Conservation (phyloP, 495 filamentous ascomycete genomes). For the Penicillium robsamsonii region DNA sequence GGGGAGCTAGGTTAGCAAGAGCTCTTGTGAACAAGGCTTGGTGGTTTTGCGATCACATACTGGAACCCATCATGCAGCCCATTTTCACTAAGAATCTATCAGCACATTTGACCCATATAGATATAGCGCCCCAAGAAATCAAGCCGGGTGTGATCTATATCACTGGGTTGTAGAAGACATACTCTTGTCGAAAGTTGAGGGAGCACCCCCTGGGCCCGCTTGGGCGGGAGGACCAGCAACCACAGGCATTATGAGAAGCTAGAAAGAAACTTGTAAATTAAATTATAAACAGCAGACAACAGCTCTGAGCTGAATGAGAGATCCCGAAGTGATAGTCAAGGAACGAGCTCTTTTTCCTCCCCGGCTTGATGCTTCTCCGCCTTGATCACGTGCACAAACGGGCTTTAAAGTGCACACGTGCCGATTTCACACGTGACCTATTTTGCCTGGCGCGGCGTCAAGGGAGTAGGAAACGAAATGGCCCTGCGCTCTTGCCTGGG, state of each 20-base stretch:
- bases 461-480: conserved; percentile 24
- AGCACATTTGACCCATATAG: conserved; percentile 5
- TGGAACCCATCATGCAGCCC: conserved; percentile 96
- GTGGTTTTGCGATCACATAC: conserved; percentile 53
- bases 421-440: conserved; percentile 17
- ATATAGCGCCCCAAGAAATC: background rate
- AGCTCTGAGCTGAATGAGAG: conserved; percentile 6
- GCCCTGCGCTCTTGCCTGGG: conserved; percentile 23
- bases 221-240: conserved; percentile 55
- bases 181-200: conserved; percentile 92
- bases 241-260: conserved; percentile 57
- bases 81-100: conserved; percentile 73
- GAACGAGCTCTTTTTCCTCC: conserved; percentile 22
- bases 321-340: background rate
- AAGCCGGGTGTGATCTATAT: background rate
- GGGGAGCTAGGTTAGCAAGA: conserved; percentile 14
- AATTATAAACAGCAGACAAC: background rate
- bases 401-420: conserved; percentile 17
- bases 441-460: conserved; percentile 19
- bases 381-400: conserved; percentile 22
- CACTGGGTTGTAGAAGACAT: conserved; percentile 35
- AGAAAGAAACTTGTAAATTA: background rate
- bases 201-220: conserved; percentile 51
- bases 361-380: conserved; percentile 22
- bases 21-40: conserved; percentile 4